phyloP scores from a whole-genome alignment of 2,329 filamentous ascomycete species.

The Botryotinia calthae region DNA sequence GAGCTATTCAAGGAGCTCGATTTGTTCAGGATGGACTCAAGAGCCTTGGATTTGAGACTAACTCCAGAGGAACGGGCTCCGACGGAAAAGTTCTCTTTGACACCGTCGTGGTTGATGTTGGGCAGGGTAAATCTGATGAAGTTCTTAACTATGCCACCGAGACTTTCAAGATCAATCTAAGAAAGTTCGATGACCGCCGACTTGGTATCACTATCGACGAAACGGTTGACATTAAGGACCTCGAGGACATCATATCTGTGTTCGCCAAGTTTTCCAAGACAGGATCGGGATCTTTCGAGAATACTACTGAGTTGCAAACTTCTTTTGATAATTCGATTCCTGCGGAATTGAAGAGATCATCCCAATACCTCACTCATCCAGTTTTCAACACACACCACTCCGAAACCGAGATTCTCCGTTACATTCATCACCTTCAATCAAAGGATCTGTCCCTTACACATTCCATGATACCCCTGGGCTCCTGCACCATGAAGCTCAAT shows the following conservation, averaged over 20 bases:
- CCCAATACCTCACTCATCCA: slow-evolving; percentile 78
- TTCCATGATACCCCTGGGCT: slow-evolving; percentile 96
- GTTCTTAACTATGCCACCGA: slow-evolving; percentile 52
- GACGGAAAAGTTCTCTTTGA: slow-evolving; percentile 69
- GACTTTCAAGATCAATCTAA: slow-evolving; percentile 57
- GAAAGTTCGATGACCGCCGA: slow-evolving; percentile 57
- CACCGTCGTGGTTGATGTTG: slow-evolving; percentile 67
- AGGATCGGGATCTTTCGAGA: slow-evolving; percentile 30
- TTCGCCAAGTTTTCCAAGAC: slow-evolving; percentile 45
- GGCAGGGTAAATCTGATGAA: slow-evolving; percentile 49
- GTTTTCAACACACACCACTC: slow-evolving; percentile 96
- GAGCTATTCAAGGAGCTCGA: slow-evolving; percentile 68
- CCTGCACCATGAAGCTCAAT: slow-evolving; percentile 98
- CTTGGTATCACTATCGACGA: slow-evolving; percentile 79
- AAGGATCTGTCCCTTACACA: slow-evolving; percentile 93
- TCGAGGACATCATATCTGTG: slow-evolving; percentile 55
- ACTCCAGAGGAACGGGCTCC: slow-evolving; percentile 54
- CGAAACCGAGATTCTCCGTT: slow-evolving; percentile 89
- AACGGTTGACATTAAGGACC: slow-evolving; percentile 56
- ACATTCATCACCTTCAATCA: slow-evolving; percentile 89
- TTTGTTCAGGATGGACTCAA: slow-evolving; percentile 64
- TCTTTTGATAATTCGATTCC: slow-evolving; percentile 48
- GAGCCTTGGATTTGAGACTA: slow-evolving; percentile 61
- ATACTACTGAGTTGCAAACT: slow-evolving; percentile 44
- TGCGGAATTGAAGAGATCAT: slow-evolving; percentile 64